Percentiles rank a stretch among this genome's conserved stretches.
Evolutionary conservation across 768 basidiomycete genomes (phyloP).

Genomic region (Amanita molliuscula): DNA sequence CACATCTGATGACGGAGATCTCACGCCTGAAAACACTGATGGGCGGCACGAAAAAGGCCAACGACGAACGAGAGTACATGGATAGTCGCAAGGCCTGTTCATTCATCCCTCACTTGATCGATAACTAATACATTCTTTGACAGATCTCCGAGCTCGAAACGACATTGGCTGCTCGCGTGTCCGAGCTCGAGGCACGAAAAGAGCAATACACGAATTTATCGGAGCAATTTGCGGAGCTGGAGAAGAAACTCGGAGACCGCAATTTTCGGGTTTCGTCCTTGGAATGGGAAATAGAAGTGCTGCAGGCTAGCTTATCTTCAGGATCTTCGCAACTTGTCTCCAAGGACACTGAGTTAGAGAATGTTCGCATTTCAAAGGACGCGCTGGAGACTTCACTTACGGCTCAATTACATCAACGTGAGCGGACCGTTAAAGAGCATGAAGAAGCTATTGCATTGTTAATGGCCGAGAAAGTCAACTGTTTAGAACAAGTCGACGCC

Average conservation of each 20-base stretch:
- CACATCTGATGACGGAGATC: constrained; percentile 1
- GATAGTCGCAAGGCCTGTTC: constrained; percentile 1
- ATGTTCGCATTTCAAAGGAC: constrained; percentile 10
- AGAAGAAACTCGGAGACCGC: constrained; percentile 15
- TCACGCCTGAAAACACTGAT: constrained; percentile 4
- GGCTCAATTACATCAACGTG: constrained; percentile 6
- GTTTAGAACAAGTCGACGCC: background rate
- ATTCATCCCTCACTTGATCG: background rate
- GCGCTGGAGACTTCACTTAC: constrained; percentile 10
- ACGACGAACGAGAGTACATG: constrained; percentile 4
- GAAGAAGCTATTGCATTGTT: background rate
- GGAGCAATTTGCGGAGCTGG: constrained; percentile 11
- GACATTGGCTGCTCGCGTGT: constrained; percentile 9
- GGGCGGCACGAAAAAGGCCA: constrained; percentile 4
- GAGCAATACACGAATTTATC: background rate
- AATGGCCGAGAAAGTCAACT: background rate
- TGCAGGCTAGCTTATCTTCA: constrained; percentile 10
- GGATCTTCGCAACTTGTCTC: constrained; percentile 6
- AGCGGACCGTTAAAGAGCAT: background rate
- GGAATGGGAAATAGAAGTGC: constrained; percentile 11
- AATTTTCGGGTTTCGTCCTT: constrained; percentile 15
- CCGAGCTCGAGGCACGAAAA: constrained; percentile 12
- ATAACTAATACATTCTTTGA: background rate
- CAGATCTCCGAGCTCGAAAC: constrained; percentile 12
- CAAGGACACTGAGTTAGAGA: constrained; percentile 3